Percentiles rank a stretch among this genome's conserved stretches.
These are phyloP conservation scores for Paulownia fortunei DNA, from an alignment of 257 asterid genomes.

Conservation along the genomic window DNA sequence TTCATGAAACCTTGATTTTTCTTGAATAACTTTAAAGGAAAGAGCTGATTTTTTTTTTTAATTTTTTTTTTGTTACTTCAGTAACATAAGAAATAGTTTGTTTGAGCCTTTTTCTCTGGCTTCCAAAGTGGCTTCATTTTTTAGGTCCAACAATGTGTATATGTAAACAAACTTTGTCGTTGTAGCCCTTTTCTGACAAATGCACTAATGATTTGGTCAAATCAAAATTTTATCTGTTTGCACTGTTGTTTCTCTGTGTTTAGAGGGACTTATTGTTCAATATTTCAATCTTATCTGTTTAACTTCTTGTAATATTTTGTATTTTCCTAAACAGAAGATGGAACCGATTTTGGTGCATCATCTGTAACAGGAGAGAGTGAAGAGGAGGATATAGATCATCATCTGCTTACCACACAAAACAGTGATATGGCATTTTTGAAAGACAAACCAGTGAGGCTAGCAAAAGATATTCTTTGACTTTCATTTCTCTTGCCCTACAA, in stretches of 20 bases:
- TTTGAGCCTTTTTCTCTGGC: background rate
- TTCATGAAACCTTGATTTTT: background rate
- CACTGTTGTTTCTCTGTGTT: background rate
- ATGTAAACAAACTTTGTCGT: background rate
- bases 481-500: background rate
- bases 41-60: background rate
- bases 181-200: background rate
- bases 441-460: too few relatives aligned
- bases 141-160: background rate
- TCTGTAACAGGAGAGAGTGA: too few relatives aligned
- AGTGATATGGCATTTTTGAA: conserved; percentile 76
- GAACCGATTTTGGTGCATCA: conserved; percentile 47
- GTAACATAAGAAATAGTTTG: background rate
- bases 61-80: background rate
- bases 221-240: background rate
- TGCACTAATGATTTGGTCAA: background rate
- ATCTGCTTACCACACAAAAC: conserved; percentile 60
- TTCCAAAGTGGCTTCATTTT: background rate
- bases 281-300: conserved; percentile 2
- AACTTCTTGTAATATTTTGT: background rate
- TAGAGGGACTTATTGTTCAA: background rate
- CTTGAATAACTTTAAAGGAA: background rate
- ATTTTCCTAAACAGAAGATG: conserved; percentile 55
- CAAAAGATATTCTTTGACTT: conserved; percentile 67
- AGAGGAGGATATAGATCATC: conserved; percentile 73